Conservation (phyloP, 306 rosid genomes). For the Vigna nakashimae region DNA sequence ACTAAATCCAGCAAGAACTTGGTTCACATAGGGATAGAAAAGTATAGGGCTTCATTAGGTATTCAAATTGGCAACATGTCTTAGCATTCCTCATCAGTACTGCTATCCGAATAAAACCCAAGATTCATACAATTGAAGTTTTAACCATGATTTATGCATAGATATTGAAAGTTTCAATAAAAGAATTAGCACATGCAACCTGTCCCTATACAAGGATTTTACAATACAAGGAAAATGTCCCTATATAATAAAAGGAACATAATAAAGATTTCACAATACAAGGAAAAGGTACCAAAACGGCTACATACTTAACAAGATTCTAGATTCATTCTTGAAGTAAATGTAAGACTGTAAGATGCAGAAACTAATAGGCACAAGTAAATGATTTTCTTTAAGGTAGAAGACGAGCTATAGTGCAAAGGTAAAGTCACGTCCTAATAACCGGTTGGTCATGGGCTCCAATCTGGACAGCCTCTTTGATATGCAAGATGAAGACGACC, state of each 20-base stretch:
- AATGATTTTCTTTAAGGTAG: no score
- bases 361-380: neutral
- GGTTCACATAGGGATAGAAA: constrained; percentile 5
- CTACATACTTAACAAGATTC: no score
- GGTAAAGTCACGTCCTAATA: no score
- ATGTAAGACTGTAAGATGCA: neutral
- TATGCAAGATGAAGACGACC: neutral
- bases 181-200: neutral
- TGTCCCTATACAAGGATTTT: neutral
- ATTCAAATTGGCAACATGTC: neutral
- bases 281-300: no score
- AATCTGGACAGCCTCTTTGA: neutral
- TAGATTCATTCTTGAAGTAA: neutral
- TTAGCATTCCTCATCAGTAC: neutral
- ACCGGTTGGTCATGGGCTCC: neutral
- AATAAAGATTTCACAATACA: neutral
- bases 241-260: no score
- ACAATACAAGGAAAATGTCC: no score
- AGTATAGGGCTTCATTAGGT: neutral
- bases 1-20: neutral
- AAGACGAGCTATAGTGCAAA: no score
- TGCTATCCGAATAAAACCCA: neutral
- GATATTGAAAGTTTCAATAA: neutral
- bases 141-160: neutral
- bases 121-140: neutral